Base-by-base conservation (phyloP, 2,329 filamentous ascomycete species). In the Chrysosphaeria jannelii region DNA sequence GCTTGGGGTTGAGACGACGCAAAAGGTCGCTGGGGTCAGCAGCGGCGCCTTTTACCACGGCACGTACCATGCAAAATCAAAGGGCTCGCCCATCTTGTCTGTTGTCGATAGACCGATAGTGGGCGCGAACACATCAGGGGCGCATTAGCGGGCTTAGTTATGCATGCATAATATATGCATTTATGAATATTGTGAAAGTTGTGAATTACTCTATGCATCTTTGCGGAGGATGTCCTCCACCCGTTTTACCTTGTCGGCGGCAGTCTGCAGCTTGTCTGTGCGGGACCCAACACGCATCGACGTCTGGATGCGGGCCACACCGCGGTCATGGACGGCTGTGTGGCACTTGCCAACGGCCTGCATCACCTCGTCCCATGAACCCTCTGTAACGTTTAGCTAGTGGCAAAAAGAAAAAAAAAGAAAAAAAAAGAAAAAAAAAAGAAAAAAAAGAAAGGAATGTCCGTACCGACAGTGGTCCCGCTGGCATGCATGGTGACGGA, bases 21-120 rank as follows among this genome's bases (percentile, higher is more conserved):
- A 97, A 81, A 42, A 97, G 79, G 54, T 97, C 85, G 40, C 85
- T 93, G n/a, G n/a, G n/a, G n/a, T n/a, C n/a, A n/a, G n/a, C n/a
- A n/a, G n/a, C n/a, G n/a, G n/a, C n/a, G 44, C 10, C 19, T 13
- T 19, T 20, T 7, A 26, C 9, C 6, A 23, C 19, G n/a, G n/a
- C n/a, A n/a, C n/a, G n/a, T n/a, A n/a, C n/a, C n/a, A n/a, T 10
- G 11, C 69, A 39, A 66, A 71, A 44, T 78, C 70, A 38, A 69
- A 71, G 6, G 65, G 64, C 36, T 71, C 66, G 36, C 52, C 51
- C 36, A 53, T 31, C 31, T 35, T 40, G 6, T 9, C 26, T 27
- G 25, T 13, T 21, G 14, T 21, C 12, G 26, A 15, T 10, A 20
- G 10, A n/a, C 19, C n/a, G 9, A 20, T 10, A 20, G n/a, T n/a